A percentile compares a stretch with the other conserved stretches of the same genome.
Evolutionary conservation across 139 green algal species (phyloP).

Genomic region (Prasinococcaceae sp.): DNA sequence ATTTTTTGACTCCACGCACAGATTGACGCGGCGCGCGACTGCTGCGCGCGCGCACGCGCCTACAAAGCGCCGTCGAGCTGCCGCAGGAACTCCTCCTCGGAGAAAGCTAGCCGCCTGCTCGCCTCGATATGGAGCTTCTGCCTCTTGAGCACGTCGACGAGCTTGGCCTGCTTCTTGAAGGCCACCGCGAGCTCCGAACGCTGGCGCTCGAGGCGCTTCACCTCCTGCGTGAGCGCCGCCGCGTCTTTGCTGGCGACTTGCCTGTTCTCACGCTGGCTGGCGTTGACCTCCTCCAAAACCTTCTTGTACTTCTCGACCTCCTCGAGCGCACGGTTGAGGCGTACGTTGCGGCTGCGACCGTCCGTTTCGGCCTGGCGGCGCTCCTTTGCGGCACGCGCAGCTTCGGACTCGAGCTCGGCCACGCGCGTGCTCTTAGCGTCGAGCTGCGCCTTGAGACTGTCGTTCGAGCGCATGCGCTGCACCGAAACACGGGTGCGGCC

Average conservation of each 20-base stretch:
- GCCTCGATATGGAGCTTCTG: conserved; percentile 61
- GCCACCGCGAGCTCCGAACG: conserved; percentile 52
- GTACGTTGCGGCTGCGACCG: conserved; percentile 33
- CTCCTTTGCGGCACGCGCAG: too few relatives aligned
- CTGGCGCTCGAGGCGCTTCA: conserved; percentile 55
- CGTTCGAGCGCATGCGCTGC: too few relatives aligned
- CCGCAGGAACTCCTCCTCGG: conserved; percentile 53
- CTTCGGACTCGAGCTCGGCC: too few relatives aligned
- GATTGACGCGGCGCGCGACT: too few relatives aligned
- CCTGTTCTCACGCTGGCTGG: conserved; percentile 31
- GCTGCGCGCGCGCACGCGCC: too few relatives aligned
- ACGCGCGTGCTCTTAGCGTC: too few relatives aligned
- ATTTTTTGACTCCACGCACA: too few relatives aligned
- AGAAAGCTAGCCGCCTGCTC: conserved; percentile 48
- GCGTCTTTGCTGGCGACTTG: conserved; percentile 24
- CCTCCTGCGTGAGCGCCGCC: conserved; percentile 18
- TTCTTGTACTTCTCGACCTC: conserved; percentile 49
- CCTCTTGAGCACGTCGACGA: conserved; percentile 69
- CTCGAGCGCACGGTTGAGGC: conserved; percentile 48
- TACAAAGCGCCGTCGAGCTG: conserved; percentile 6
- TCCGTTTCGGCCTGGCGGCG: conserved; percentile 27
- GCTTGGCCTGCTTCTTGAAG: conserved; percentile 69
- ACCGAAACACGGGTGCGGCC: too few relatives aligned
- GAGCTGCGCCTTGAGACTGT: too few relatives aligned
- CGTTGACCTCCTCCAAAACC: conserved; percentile 22